phyloP scores from a whole-genome alignment of 2,329 filamentous ascomycete genomes.

The Colletotrichum abscissum region DNA sequence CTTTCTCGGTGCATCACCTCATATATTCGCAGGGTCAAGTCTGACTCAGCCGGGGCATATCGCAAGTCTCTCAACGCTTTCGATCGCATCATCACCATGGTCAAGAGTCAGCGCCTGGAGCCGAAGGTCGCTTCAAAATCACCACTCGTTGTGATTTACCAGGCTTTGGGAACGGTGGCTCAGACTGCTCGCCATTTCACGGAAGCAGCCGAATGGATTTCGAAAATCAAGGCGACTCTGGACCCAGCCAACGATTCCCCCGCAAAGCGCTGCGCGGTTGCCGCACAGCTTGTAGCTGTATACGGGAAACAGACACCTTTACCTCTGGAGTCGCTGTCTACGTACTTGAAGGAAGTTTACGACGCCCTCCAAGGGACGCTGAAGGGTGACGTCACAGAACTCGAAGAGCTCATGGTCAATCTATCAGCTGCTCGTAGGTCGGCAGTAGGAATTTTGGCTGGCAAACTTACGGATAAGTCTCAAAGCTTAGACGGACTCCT shows the following conservation, averaged over 20 bases:
- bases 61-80: slow-evolving; percentile 50
- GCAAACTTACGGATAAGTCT: slow-evolving; percentile 8
- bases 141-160: slow-evolving; percentile 61
- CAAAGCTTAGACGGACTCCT: slow-evolving; percentile 51
- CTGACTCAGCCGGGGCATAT: slow-evolving; percentile 50
- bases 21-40: slow-evolving; percentile 64
- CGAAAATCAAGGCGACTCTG: slow-evolving; percentile 54
- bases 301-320: slow-evolving; percentile 58
- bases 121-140: slow-evolving; percentile 52
- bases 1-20: slow-evolving; percentile 72
- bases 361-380: slow-evolving; percentile 68
- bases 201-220: slow-evolving; percentile 67
- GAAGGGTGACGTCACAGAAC: slow-evolving; percentile 67
- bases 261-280: slow-evolving; percentile 62
- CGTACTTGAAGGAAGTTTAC: slow-evolving; percentile 59
- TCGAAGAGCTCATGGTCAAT: slow-evolving; percentile 70
- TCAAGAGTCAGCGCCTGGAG: slow-evolving; percentile 48
- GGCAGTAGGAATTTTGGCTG: slow-evolving; percentile 58
- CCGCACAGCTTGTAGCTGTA: slow-evolving; percentile 66
- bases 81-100: slow-evolving; percentile 43
- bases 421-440: slow-evolving; percentile 67
- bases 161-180: slow-evolving; percentile 62
- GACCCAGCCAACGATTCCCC: slow-evolving; percentile 55
- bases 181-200: slow-evolving; percentile 57
- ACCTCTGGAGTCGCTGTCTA: slow-evolving; percentile 50